These are phyloP conservation scores for Magnolia officinalis DNA, from an alignment of 164 flowering plant species.

Conservation along the genomic window DNA sequence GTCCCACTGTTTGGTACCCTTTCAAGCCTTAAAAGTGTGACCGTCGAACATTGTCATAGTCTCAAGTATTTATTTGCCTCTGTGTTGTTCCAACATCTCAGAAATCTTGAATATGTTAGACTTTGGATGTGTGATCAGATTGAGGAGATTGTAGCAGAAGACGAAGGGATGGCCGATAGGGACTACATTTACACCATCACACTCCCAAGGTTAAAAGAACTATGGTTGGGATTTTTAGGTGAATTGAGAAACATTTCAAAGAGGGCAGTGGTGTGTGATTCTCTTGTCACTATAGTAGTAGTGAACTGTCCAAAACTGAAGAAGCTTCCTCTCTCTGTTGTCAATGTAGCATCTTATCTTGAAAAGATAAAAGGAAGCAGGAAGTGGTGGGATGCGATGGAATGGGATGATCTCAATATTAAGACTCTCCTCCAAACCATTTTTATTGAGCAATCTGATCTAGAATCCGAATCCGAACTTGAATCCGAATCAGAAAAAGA, in stretches of 20 bases:
- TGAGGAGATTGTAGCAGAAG: neutral
- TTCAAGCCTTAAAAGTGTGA: neutral
- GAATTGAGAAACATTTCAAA: neutral
- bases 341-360: neutral
- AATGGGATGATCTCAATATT: neutral
- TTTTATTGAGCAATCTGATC: neutral
- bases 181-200: neutral
- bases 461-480: no score
- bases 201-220: neutral
- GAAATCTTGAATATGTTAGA: neutral
- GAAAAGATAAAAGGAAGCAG: neutral
- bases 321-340: neutral
- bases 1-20: neutral
- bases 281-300: neutral
- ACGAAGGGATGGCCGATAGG: neutral
- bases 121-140: neutral
- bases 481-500: no score
- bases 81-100: neutral
- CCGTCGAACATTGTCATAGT: accelerated
- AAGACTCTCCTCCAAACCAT: neutral
- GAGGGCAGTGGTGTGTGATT: neutral
- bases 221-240: neutral
- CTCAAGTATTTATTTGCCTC: neutral
- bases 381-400: neutral
- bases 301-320: neutral